Base-by-base conservation (phyloP, 306 rosid species). In the Herpetospermum pedunculosum region DNA sequence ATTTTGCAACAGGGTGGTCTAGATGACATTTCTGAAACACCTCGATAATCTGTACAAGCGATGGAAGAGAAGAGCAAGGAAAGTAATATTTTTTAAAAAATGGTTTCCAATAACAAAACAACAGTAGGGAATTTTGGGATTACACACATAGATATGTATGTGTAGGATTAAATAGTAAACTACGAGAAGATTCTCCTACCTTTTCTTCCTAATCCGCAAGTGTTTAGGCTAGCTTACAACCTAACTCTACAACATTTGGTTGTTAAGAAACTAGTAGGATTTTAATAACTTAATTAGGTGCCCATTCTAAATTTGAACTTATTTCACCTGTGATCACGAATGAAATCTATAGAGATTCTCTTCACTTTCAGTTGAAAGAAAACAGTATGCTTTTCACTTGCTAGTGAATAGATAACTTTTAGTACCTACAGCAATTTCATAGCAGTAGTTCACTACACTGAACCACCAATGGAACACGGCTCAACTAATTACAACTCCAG, bases 11-110 rank as follows among this genome's bases (percentile, higher is more conserved):
- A 30, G 97, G 97, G 80, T 93, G 96, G 59, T 91, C 97, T 1
- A 75, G 13, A 80, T 93, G 98, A 76, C 97, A 91, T 84, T 86
- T 85, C 58, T 93, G 97, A 72, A 93, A 93, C 85, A 81, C 55
- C 84, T 91, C 94, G 32, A 93, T 93, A 65, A 93, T 86, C 90
- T 86, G 75, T 54, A 75, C 19, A 49, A 79, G 23, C 25, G 18
- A 79, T 19, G 18, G 28, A 48, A 29, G 25, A 34, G 75, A 10
- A 65, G 19, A 3, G 23, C 4, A 65, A 40, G 12, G 14, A 38
- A 12, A 63, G 35, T 8, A 4, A 18, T 35, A 35, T 28, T 9
- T 65, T 11, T 65, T 2, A 21, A 5, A 21, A 19, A 21, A 12
- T 5, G 11, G 50, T 19, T 40, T 65, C 11, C 50, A 12, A 2